Percentiles rank a stretch among this genome's conserved stretches.
Evolutionary conservation across 495 filamentous ascomycete genomes (phyloP).

Genomic region (Xylaria grammica): DNA sequence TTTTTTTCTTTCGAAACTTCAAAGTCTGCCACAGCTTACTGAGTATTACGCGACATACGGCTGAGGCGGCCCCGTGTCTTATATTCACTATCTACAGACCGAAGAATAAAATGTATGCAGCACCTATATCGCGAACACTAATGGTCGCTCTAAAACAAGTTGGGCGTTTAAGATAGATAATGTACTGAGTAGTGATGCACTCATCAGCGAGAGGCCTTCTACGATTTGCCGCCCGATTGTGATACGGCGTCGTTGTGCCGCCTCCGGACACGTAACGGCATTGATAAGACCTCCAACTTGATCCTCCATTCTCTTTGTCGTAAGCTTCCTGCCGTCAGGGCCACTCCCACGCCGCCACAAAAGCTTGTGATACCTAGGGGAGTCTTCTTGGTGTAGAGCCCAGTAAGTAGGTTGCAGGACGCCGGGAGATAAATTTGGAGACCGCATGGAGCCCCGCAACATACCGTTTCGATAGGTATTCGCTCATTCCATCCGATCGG

Average conservation of each 20-base stretch:
- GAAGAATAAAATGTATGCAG: background rate
- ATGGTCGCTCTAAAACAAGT: background rate
- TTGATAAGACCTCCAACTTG: background rate
- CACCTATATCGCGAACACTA: background rate
- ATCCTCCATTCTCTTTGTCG: background rate
- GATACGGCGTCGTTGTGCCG: background rate
- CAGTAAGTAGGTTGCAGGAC: background rate
- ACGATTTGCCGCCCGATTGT: background rate
- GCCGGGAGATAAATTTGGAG: constrained; percentile 21
- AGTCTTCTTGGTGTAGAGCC: background rate
- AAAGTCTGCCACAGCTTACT: background rate
- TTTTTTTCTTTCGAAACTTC: background rate
- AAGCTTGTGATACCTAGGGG: background rate
- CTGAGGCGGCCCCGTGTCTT: background rate
- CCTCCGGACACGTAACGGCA: background rate
- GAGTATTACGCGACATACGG: background rate
- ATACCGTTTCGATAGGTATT: background rate
- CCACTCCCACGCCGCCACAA: background rate
- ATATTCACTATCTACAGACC: background rate
- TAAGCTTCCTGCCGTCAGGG: background rate
- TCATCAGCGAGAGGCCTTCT: background rate
- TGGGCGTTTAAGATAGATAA: constrained; percentile 6
- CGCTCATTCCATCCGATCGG: constrained; percentile 12
- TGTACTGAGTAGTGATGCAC: background rate
- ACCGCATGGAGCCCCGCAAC: constrained; percentile 22